phyloP scores from a whole-genome alignment of 2,329 filamentous ascomycete species.

The Alternaria ventricosa region DNA sequence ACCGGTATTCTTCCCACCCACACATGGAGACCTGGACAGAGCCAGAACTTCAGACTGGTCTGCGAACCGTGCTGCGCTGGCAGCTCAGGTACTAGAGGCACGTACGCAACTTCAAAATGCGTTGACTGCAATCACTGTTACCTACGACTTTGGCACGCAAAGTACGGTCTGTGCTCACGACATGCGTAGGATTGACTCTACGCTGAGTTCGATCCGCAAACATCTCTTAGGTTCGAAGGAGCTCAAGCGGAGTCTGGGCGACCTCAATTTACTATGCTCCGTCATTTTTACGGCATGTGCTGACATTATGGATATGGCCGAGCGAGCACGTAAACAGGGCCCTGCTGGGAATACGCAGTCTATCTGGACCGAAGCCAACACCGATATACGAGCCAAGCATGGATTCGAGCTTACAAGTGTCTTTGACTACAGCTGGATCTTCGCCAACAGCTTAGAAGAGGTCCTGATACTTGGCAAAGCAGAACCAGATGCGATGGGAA shows the following conservation, averaged over 20 bases:
- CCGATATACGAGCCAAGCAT: constrained; percentile 24
- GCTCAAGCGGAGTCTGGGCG: constrained; percentile 8
- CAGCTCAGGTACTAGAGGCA: constrained; percentile 23
- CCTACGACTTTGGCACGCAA: constrained; percentile 15
- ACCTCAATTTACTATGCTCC: constrained; percentile 34
- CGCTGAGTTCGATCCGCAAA: constrained; percentile 22
- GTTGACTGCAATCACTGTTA: constrained; percentile 18
- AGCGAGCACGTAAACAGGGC: constrained; percentile 25
- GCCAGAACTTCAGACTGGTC: constrained; percentile 15
- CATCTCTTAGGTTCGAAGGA: constrained; percentile 16
- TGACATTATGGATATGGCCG: constrained; percentile 28
- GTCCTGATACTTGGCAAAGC: constrained; percentile 18
- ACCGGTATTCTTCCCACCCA: constrained; percentile 43
- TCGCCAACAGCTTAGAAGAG: constrained; percentile 28
- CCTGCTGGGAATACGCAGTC: not conserved
- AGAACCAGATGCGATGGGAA: constrained; percentile 22
- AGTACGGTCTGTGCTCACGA: not conserved
- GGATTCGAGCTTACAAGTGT: constrained; percentile 23
- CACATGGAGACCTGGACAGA: constrained; percentile 36
- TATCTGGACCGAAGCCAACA: constrained; percentile 38
- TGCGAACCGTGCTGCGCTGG: constrained; percentile 17
- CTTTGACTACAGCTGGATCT: constrained; percentile 30
- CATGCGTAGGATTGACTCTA: constrained; percentile 21
- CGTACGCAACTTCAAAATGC: constrained; percentile 26
- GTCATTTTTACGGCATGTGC: constrained; percentile 31